These are phyloP conservation scores for Hortiboletus flavorubellus DNA, from an alignment of 768 basidiomycete genomes.

Conservation along the genomic window DNA sequence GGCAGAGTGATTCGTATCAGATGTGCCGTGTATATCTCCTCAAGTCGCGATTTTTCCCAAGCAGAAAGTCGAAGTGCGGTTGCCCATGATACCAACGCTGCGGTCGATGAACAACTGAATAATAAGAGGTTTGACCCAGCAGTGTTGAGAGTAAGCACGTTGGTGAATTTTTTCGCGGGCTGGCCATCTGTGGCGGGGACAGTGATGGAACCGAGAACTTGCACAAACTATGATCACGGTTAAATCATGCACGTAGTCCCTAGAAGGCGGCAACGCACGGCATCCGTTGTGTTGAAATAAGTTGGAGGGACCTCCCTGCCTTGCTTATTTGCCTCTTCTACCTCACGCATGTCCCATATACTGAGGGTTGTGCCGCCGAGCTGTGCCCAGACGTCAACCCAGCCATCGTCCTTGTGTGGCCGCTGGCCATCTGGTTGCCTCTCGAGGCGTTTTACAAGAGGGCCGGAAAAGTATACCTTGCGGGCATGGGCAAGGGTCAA, in stretches of 20 bases:
- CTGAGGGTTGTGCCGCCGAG: conserved; percentile 86
- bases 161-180: conserved; percentile 58
- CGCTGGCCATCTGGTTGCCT: conserved; percentile 72
- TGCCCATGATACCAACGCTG: conserved; percentile 81
- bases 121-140: conserved; percentile 88
- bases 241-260: not conserved
- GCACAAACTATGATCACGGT: conserved; percentile 55
- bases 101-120: conserved; percentile 77
- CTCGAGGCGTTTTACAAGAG: conserved; percentile 72
- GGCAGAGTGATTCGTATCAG: conserved; percentile 75
- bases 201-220: conserved; percentile 73
- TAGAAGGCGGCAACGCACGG: conserved; percentile 48
- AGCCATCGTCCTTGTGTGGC: conserved; percentile 69
- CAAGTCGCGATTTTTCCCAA: conserved; percentile 94
- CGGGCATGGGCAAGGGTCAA: conserved; percentile 74
- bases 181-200: conserved; percentile 49
- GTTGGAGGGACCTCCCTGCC: conserved; percentile 82
- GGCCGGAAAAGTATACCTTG: conserved; percentile 87
- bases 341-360: conserved; percentile 88
- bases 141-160: conserved; percentile 89
- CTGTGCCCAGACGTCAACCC: conserved; percentile 88
- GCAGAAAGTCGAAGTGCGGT: conserved; percentile 84
- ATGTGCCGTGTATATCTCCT: conserved; percentile 98
- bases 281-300: conserved; percentile 87
- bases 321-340: conserved; percentile 77